A percentile compares a stretch with the other conserved stretches of the same genome.
Conservation (phyloP, 495 filamentous ascomycete species). For the Trichoderma gamsii region DNA sequence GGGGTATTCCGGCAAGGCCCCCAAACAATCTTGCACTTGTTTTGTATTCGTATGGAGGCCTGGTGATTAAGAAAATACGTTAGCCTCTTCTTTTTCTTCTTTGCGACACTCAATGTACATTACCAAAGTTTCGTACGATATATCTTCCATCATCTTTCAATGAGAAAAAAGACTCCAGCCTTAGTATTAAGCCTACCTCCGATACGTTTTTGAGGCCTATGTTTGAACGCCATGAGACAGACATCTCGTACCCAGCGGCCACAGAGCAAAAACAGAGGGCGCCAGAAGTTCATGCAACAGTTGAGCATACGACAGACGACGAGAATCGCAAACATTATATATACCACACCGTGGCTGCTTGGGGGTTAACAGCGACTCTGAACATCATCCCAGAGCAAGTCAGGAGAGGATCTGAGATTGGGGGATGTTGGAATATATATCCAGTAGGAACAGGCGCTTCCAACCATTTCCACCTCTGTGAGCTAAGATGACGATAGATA, state of each 20-base stretch:
- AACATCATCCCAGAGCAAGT: background rate
- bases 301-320: background rate
- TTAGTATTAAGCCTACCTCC: background rate
- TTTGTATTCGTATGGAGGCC: background rate
- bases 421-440: background rate
- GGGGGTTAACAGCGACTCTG: background rate
- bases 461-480: background rate
- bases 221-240: slow-evolving; percentile 2
- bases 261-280: background rate
- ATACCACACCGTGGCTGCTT: background rate
- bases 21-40: background rate
- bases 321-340: background rate
- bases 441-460: background rate
- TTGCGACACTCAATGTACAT: background rate
- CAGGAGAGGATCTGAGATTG: background rate
- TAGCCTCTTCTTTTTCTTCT: background rate
- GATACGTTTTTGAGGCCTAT: background rate
- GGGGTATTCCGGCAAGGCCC: background rate
- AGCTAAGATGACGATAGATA: background rate
- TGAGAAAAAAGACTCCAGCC: background rate
- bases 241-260: background rate
- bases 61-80: background rate
- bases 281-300: background rate
- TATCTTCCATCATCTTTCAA: background rate
- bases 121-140: background rate